A percentile compares a stretch with the other conserved stretches of the same genome.
Conservation (phyloP, 1,284 basidiomycete species). For the Chalciporus sp. region DNA sequence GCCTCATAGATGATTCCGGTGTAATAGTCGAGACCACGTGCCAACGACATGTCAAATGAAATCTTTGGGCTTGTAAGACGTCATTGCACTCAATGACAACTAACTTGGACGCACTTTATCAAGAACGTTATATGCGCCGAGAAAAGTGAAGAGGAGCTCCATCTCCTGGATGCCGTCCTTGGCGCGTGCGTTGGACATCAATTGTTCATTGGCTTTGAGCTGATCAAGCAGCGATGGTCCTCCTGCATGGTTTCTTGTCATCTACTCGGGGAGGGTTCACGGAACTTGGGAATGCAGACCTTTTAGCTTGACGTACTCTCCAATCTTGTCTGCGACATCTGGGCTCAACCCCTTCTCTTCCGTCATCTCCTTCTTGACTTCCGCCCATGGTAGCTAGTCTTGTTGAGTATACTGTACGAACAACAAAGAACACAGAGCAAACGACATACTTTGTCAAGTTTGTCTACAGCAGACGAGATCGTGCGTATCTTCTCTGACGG, state of each 20-base stretch:
- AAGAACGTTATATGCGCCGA: conserved; percentile 82
- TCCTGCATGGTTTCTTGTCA: conserved; percentile 43
- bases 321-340: conserved; percentile 91
- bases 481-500: conserved; percentile 87
- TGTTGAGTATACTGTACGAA: not conserved
- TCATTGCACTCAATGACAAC: not conserved
- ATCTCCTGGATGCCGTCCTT: conserved; percentile 92
- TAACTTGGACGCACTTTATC: conserved; percentile 57
- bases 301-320: conserved; percentile 95
- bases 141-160: conserved; percentile 82
- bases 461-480: conserved; percentile 98
- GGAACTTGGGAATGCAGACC: conserved; percentile 47
- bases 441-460: conserved; percentile 86
- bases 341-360: conserved; percentile 90
- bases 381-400: conserved; percentile 78
- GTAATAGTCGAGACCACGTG: conserved; percentile 97
- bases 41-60: conserved; percentile 95
- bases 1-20: conserved; percentile 99
- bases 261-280: not conserved
- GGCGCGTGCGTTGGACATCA: conserved; percentile 76
- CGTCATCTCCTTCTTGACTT: conserved; percentile 96
- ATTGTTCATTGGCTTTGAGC: conserved; percentile 67
- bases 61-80: conserved; percentile 51
- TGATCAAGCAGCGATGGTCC: conserved; percentile 78
- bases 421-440: not conserved